phyloP scores from a whole-genome alignment of 2,329 filamentous ascomycete species.

The Ceratocystis lukuohia region DNA sequence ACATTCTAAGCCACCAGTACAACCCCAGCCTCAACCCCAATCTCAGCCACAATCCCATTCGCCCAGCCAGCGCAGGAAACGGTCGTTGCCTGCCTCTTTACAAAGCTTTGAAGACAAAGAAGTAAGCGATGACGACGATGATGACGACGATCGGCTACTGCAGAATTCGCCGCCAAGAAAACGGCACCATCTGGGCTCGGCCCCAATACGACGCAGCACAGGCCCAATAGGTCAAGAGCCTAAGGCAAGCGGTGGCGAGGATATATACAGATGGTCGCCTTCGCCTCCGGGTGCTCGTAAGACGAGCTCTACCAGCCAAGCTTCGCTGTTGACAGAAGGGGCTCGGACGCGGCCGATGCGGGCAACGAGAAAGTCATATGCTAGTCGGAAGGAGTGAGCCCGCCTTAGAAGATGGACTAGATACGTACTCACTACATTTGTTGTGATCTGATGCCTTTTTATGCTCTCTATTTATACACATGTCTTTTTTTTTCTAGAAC shows the following conservation, averaged over 20 bases:
- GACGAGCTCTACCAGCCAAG: neutral
- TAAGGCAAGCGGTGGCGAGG: neutral
- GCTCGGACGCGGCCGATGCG: neutral
- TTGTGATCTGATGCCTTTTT: neutral
- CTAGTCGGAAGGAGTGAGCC: neutral
- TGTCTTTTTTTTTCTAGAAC: neutral
- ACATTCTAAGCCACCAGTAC: neutral
- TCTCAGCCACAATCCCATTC: neutral
- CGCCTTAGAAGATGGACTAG: neutral
- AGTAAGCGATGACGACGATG: conserved; percentile 7
- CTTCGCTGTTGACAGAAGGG: neutral
- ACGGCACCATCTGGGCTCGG: neutral
- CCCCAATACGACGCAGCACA: neutral
- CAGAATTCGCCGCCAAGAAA: neutral
- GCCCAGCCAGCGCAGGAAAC: neutral
- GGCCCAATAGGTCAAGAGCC: neutral
- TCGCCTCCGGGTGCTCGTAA: neutral
- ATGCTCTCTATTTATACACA: neutral
- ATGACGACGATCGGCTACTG: conserved; percentile 7
- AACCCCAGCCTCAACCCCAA: conserved; percentile 6
- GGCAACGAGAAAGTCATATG: neutral
- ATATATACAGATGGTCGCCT: conserved; percentile 11
- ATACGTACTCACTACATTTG: neutral
- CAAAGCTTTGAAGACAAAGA: neutral
- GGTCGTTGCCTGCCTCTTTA: neutral